Evolutionary conservation across 805 yeast genomes (phyloP), one percentile per base, ranked within the genome.

Genomic region (Saccharomycopsis sp.): DNA sequence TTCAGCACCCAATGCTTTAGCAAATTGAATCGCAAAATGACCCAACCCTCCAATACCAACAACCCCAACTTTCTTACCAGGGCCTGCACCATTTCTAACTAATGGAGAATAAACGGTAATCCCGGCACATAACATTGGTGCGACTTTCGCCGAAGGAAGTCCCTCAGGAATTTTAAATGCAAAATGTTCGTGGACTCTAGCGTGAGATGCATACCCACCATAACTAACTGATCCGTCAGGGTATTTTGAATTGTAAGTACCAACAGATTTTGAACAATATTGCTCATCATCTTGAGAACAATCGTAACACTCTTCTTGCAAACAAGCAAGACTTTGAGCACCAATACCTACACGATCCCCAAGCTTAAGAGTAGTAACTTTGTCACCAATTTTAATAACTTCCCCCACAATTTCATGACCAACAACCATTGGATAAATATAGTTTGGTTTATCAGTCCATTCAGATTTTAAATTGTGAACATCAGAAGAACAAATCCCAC

Each of bases 271-370:
- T 9, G 59, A 39, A 65, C 94, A 84, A 66, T 74, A 75, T 51
- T 64, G 70, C 53, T 80, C 82, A 57, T 78, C 71, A 53, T 67
- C 70, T 31, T 56, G 51, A 19, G 67, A 59, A 69, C 88, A 85
- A 56, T 77, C 68, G 39, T 67, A 56, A 64, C 94, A 85, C 13
- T 72, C 64, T n/a, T n/a, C n/a, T n/a, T n/a, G n/a, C 44, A 69
- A 61, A 65, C 94, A 85, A 31, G 83, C 66, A 47, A 64, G 66
- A 21, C 71, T 67, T 56, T 75, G 79, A 21, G 93, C 90, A 54
- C 95, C 95, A 40, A 83, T 72, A 44, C 90, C 95, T 22, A 83
- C 93, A 52, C 86, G 69, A 53, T 85, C 81, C 44, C 94, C 95
- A 16, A 80, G 59, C 69, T 74, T 65, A 63, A 70, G 43, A 13